phyloP scores from a whole-genome alignment of 768 basidiomycete genomes.

The Cystoderma amianthinum region DNA sequence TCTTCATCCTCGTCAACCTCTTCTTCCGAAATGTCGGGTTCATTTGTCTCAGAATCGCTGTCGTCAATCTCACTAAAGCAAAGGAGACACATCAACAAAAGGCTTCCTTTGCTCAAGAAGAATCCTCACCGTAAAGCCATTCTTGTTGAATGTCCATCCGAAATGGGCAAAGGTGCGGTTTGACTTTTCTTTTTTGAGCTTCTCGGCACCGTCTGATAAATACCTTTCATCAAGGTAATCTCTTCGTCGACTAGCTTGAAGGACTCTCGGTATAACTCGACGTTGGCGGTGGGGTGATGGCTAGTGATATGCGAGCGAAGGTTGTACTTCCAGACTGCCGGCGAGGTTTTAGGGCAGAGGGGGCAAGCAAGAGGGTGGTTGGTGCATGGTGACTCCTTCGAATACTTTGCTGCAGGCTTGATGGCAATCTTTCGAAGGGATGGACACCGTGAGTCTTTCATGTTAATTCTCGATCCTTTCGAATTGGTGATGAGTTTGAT shows the following conservation, averaged over 20 bases:
- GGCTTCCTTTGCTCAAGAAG: too few species aligned
- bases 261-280: not conserved
- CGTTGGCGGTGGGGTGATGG: conserved; percentile 3
- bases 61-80: too few species aligned
- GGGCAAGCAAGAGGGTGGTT: conserved; percentile 6
- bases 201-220: not conserved
- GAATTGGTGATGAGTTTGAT: not conserved
- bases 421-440: conserved; percentile 3
- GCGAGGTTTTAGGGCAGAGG: not conserved
- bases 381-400: conserved; percentile 1
- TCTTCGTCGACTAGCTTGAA: not conserved
- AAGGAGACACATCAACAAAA: too few species aligned
- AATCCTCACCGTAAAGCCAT: not conserved
- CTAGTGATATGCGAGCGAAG: conserved; percentile 2
- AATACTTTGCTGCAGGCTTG: not conserved
- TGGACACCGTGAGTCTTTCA: conserved; percentile 5
- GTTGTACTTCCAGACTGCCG: conserved; percentile 7
- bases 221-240: not conserved
- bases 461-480: conserved; percentile 1
- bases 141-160: not conserved
- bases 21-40: not conserved
- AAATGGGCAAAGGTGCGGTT: not conserved
- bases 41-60: not conserved
- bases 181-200: not conserved
- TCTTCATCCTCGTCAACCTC: not conserved